A percentile compares a stretch with the other conserved stretches of the same genome.
Evolutionary conservation across 352 stramenopile genomes (phyloP).

Genomic region (Phytopythium boreale): DNA sequence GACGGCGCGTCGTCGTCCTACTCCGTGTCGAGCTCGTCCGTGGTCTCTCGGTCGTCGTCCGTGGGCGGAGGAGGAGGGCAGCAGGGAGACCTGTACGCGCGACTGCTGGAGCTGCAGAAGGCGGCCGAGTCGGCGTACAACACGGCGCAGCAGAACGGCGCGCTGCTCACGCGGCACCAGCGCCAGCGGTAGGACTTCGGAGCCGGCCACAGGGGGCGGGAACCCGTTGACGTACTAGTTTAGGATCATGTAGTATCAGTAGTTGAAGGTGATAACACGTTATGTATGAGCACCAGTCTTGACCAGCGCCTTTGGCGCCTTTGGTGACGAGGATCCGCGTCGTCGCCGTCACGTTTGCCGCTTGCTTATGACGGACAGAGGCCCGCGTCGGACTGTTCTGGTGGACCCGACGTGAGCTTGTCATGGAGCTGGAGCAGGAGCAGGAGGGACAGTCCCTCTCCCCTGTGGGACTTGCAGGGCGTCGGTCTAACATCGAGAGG

Average conservation of each 20-base stretch:
- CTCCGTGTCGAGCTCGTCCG: background rate
- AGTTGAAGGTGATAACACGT: background rate
- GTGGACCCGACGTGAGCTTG: background rate
- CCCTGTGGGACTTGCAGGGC: background rate
- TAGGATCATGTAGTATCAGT: background rate
- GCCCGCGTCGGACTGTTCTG: no score
- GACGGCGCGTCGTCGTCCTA: slow-evolving; percentile 8
- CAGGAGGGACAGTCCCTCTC: background rate
- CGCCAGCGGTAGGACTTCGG: slow-evolving; percentile 5
- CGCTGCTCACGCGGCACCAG: slow-evolving; percentile 35
- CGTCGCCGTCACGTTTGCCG: background rate
- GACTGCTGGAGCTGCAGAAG: slow-evolving; percentile 46
- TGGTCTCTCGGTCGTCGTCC: background rate
- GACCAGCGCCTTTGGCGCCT: background rate
- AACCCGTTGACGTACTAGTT: background rate
- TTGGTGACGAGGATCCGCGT: background rate
- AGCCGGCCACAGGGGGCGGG: background rate
- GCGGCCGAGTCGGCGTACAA: slow-evolving; percentile 50
- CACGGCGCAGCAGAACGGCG: slow-evolving; percentile 44
- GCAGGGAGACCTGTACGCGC: slow-evolving; percentile 4
- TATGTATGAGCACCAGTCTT: background rate
- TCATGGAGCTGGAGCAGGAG: no score
- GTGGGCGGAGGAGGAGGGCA: background rate
- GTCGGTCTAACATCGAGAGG: background rate
- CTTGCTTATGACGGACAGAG: no score